phyloP scores from a whole-genome alignment of 2,329 filamentous ascomycete genomes.

The Neofusicoccum ribis region DNA sequence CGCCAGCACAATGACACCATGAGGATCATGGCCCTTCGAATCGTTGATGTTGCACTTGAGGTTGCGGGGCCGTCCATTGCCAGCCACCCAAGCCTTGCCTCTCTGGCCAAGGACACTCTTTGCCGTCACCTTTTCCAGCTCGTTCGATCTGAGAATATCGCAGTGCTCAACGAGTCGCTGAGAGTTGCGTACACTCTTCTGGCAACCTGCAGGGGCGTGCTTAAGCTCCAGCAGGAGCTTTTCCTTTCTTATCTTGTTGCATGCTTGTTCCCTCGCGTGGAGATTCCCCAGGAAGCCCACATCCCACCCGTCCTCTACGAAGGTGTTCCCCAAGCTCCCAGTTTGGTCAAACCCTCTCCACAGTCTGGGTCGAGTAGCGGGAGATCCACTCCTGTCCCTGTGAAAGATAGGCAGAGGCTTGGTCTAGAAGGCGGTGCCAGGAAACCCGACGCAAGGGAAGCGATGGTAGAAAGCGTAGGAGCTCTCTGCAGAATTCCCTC shows the following conservation, averaged over 20 bases:
- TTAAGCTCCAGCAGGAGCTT: constrained; percentile 95
- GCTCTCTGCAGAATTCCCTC: constrained; percentile 89
- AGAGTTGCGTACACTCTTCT: constrained; percentile 88
- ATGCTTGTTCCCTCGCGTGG: constrained; percentile 89
- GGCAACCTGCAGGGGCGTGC: constrained; percentile 82
- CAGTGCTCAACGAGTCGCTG: constrained; percentile 87
- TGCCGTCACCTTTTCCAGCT: constrained; percentile 96
- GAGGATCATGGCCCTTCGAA: constrained; percentile 94
- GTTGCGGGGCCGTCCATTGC: constrained; percentile 95
- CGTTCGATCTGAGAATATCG: constrained; percentile 93
- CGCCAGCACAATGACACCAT: constrained; percentile 90
- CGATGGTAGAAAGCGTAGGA: constrained; percentile 96
- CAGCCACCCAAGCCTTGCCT: constrained; percentile 83
- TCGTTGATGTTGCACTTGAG: constrained; percentile 95
- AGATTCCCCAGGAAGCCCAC: constrained; percentile 85
- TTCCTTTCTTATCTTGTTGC: constrained; percentile 93
- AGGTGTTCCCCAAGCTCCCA: constrained; percentile 88
- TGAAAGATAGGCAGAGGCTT: constrained; percentile 88
- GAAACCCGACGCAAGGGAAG: constrained; percentile 92
- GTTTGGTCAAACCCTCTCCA: constrained; percentile 75
- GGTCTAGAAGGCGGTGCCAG: constrained; percentile 88
- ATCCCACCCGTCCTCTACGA: constrained; percentile 92
- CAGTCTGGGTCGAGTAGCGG: constrained; percentile 62
- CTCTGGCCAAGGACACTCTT: constrained; percentile 85
- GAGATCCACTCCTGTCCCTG: constrained; percentile 82